These are phyloP conservation scores for Salix exigua DNA, from an alignment of 345 rosid genomes.

Conservation along the genomic window DNA sequence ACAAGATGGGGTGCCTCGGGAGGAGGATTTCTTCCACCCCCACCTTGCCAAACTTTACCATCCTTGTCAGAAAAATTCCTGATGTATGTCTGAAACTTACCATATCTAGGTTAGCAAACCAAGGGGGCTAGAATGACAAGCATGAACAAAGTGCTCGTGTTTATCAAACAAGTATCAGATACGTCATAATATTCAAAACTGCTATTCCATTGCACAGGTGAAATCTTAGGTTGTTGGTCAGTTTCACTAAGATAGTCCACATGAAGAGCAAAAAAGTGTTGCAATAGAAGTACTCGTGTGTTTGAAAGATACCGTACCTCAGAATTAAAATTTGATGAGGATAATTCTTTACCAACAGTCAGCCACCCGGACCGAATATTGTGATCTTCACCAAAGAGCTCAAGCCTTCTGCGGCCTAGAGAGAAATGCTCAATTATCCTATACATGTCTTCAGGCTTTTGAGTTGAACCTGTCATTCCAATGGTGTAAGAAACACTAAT, in stretches of 20 bases:
- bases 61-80: constrained; percentile 83
- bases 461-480: constrained; percentile 71
- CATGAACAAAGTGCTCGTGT: neutral
- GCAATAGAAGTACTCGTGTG: neutral
- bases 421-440: constrained; percentile 94
- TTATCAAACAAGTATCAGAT: neutral
- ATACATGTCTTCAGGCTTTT: constrained; percentile 99
- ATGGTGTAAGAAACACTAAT: neutral
- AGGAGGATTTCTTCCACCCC: constrained; percentile 93
- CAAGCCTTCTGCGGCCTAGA: constrained; percentile 94
- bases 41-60: constrained; percentile 98
- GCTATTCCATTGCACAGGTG: neutral
- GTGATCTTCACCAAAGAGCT: constrained; percentile 97
- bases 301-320: constrained; percentile 47
- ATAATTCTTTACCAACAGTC: constrained; percentile 82
- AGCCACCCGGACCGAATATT: constrained; percentile 95
- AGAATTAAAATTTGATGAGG: constrained; percentile 77
- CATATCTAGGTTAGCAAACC: neutral
- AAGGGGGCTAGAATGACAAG: neutral
- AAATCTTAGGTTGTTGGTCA: neutral
- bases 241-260: neutral
- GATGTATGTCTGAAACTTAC: constrained; percentile 50
- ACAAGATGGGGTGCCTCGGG: constrained; percentile 90
- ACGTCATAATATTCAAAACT: neutral
- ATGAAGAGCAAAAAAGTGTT: neutral